Base-by-base conservation (phyloP, 1,284 basidiomycete species). In the Pseudozyma sp. region DNA sequence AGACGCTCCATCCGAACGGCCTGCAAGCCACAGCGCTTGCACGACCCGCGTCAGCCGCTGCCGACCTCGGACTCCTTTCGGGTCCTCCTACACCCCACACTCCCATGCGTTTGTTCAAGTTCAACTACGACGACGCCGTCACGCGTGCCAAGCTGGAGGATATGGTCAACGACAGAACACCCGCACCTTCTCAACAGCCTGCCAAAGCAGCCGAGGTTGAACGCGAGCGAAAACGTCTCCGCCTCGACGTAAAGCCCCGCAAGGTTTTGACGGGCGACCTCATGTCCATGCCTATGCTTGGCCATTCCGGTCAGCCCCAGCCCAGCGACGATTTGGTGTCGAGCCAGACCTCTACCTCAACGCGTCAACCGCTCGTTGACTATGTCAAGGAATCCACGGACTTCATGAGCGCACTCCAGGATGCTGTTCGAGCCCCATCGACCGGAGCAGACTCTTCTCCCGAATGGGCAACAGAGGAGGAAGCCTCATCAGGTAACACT, bases 81-180 rank as follows among this genome's bases (percentile, higher is more conserved):
- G 73, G 60, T 7, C 68, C 68, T 39, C 60, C 73, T 9, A 70
- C 74, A 3, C 74, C 76, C 8, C 76, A 74, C 50, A 74, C 77
- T 5, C 78, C 78, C 8, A 71, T 80, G 68, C 76, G 78, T 11
- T 63, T 80, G 13, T 77, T 80, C 57, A 74, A 75, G 39, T 65
- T 78, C 54, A 58, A 69, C 48, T 72, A 77, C 39, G 78, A 80
- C 24, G 65, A 76, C 30, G 70, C 68, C 17, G 63, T 65, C 8
- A 71, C 73, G 13, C 62, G 68, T 8, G 78, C 67, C 17, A 67
- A 71, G 42, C 68, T 80, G 34, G 76, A 80, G 54, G 60, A 68
- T 58, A 75, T 80, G 58, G 76, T 78, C 46, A 75, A 74, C 56
- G 68, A 76, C 30, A 54, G 61, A 40, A 59, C 65, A 17, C 54